Evolutionary conservation across 2,329 filamentous ascomycete genomes (phyloP).

Genomic region (Ceratocystis diversiconidia): DNA sequence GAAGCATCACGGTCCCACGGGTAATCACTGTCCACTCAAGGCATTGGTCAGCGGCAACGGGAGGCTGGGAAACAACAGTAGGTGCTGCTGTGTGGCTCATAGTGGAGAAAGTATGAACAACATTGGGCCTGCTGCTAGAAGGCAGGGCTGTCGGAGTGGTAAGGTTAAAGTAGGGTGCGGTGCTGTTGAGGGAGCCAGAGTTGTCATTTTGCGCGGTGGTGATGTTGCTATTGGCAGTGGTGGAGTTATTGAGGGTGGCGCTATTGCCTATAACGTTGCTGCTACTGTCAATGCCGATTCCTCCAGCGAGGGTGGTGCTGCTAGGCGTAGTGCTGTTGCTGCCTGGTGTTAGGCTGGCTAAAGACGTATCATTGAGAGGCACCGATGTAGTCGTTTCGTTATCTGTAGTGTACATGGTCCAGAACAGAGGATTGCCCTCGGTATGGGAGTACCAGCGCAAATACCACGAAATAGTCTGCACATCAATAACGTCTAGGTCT

Average conservation of each 20-base stretch:
- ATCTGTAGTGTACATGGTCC: slow-evolving; percentile 16
- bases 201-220: neutral
- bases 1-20: slow-evolving; percentile 16
- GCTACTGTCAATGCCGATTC: neutral
- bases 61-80: neutral
- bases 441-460: slow-evolving; percentile 17
- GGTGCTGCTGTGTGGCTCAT: neutral
- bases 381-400: slow-evolving; percentile 14
- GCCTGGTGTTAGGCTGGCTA: neutral
- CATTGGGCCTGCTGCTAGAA: neutral
- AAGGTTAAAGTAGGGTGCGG: slow-evolving; percentile 3
- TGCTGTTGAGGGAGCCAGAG: neutral
- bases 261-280: neutral
- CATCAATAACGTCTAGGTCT: slow-evolving; percentile 14
- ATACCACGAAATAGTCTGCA: slow-evolving; percentile 18
- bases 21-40: slow-evolving; percentile 18
- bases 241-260: neutral
- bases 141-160: neutral
- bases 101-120: neutral
- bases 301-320: neutral
- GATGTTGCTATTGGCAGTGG: neutral
- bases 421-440: slow-evolving; percentile 15
- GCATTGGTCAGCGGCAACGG: slow-evolving; percentile 9
- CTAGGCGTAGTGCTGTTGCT: neutral
- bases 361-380: slow-evolving; percentile 11